Conservation (phyloP, 108 stramenopile species). For the Heterococcus sp. region DNA sequence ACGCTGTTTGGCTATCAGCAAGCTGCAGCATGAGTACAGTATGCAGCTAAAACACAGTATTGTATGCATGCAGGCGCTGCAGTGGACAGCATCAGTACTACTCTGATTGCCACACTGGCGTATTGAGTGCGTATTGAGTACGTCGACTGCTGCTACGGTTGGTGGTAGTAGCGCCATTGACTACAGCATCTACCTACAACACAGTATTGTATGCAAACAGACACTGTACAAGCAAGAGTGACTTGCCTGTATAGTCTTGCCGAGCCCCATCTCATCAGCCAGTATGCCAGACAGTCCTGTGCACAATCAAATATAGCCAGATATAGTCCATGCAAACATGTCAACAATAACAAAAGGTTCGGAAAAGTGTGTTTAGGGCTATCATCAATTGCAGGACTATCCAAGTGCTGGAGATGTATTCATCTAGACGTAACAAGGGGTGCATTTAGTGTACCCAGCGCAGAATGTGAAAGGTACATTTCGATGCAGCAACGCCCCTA, state of each 20-base stretch:
- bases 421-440: too few species aligned
- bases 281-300: slow-evolving; percentile 91
- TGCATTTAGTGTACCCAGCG: too few species aligned
- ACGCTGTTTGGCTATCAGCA: not conserved
- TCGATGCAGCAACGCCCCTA: too few species aligned
- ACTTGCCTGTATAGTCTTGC: slow-evolving; percentile 48
- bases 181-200: not conserved
- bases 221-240: not conserved
- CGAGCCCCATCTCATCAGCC: slow-evolving; percentile 90
- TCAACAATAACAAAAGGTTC: too few species aligned
- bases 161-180: not conserved
- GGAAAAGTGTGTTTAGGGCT: too few species aligned
- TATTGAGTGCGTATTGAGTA: not conserved
- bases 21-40: not conserved
- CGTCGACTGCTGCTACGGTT: not conserved
- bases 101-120: not conserved
- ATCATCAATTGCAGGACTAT: too few species aligned
- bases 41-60: too few species aligned
- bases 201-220: not conserved
- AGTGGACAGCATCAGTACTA: not conserved
- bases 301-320: too few species aligned
- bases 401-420: too few species aligned
- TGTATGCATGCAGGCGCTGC: not conserved
- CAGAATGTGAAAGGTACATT: too few species aligned
- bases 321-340: too few species aligned